Conservation (phyloP, 2,329 filamentous ascomycete species). For the Calonectria pteridis region DNA sequence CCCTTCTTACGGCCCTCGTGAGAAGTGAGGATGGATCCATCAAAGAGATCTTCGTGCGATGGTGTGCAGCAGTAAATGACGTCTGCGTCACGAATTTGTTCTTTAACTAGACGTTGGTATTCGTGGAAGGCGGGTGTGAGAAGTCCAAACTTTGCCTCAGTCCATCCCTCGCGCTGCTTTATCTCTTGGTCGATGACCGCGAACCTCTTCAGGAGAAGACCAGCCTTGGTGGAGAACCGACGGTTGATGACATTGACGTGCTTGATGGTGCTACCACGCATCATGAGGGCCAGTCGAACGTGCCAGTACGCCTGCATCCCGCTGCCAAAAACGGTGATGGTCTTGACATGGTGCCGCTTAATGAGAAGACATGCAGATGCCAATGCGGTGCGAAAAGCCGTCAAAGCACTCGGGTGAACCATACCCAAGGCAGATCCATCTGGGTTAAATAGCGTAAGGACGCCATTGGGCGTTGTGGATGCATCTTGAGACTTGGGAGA, state of each 20-base stretch:
- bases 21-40: conserved; percentile 77
- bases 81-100: conserved; percentile 78
- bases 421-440: conserved; percentile 74
- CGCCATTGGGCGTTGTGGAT: conserved; percentile 69
- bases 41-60: conserved; percentile 80
- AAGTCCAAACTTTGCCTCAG: conserved; percentile 74
- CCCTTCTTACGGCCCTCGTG: conserved; percentile 78
- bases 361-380: conserved; percentile 75
- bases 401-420: conserved; percentile 79
- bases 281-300: conserved; percentile 82
- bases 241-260: conserved; percentile 88
- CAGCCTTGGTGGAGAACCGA: conserved; percentile 70
- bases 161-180: conserved; percentile 72
- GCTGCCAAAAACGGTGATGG: conserved; percentile 86
- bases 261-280: conserved; percentile 78
- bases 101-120: conserved; percentile 73
- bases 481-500: conserved; percentile 43
- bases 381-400: conserved; percentile 84
- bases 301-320: conserved; percentile 97
- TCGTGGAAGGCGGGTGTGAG: conserved; percentile 79
- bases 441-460: conserved; percentile 76
- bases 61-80: conserved; percentile 93
- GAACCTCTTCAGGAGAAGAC: conserved; percentile 63
- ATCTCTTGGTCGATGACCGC: conserved; percentile 55
- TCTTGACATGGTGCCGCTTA: conserved; percentile 77